Evolutionary conservation across 169 alveolate genomes (phyloP), one percentile per base, ranked within the genome.

Genomic region (Plasmodium yoelii): DNA sequence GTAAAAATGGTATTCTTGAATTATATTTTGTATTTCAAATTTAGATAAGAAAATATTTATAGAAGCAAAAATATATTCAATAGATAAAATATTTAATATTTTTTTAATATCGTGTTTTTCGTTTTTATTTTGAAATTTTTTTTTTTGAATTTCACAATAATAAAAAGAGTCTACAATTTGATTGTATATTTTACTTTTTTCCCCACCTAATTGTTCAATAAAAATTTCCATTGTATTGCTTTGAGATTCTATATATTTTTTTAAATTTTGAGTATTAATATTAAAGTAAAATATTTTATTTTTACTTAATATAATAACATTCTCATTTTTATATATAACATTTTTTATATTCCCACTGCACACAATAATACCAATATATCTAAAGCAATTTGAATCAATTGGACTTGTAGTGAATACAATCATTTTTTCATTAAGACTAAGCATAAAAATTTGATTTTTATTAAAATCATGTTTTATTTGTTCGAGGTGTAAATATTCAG

Each of bases 91-190:
- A 34, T 82, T 82, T 13, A 82, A 49, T 53, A 82, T 15, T 57
- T 82, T 82, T 34, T 82, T 82, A n/a, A 82, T 82, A 5, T 82
- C 72, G 67, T 82, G 84, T 68, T 82, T 82, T 51, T 82, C 86
- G 19, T 82, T 82, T 55, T 69, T 82, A 22, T 67, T 24, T 53
- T 82, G 61, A 68, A 42, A 68, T 34, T 82, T 82, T 67, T 82
- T 82, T 26, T 82, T 82, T 51, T 82, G 90, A 82, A 82, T 82
- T 82, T 82, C 90, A 68, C 90, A 82, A 70, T 82, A 82, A 47
- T 82, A 82, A 47, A 82, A 82, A 28, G 90, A 82, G 73, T 82
- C 84, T 59, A 67, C 69, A 57, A 82, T 82, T 68, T 82, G 73
- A 22, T 68, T 82, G 28, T 68, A 82, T 47, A 67, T 68, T 46